Evolutionary conservation across 2,329 filamentous ascomycete genomes (phyloP), one percentile per base, ranked within the genome.

Genomic region (Phaeoacremonium minimum): DNA sequence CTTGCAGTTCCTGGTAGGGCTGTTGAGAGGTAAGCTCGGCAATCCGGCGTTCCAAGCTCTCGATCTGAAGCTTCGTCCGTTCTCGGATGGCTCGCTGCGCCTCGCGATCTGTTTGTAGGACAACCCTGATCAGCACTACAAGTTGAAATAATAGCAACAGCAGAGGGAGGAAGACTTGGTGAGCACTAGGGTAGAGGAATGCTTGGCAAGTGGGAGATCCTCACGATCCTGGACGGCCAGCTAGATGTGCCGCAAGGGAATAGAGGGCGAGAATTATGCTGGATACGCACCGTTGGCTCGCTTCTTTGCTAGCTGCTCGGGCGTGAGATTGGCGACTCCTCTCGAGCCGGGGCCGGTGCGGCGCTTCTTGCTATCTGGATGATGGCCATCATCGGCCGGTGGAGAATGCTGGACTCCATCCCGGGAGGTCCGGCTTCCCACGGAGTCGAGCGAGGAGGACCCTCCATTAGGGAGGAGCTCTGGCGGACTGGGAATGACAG

Each of bases 11-110:
- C 55, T 87, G 82, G 50, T 89, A 90, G 0, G 87, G 87, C 58
- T 90, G 81, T 61, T 88, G 84, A 39, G 75, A 83, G 39, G 85
- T 86, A 47, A 94, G 71, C 44, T 91, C 85, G 37, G 75, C 71
- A 43, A 94, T 89, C 43, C 77, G 73, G 42, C 71, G 71, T 58
- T 93, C 85, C 41, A 93, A 68, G 6, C 63, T 66, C 55, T 91
- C 85, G 48, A 93, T 93, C 58, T 86, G 84, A 40, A 80, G 77
- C 63, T 83, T 87, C 18, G 87, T 93, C 37, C 87, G 78, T 64
- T 91, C 85, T 29, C 87, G 75, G 41, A 94, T 93, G 28, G 86
- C 87, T 33, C 87, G 77, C 58, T 95, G 87, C 18, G 87, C 88
- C 59, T 94, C 87, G 40, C 87, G 81, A 57, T 94, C 87, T 75